These are phyloP conservation scores for Phytopythium montanum DNA, from an alignment of 352 stramenopile genomes.

Conservation along the genomic window DNA sequence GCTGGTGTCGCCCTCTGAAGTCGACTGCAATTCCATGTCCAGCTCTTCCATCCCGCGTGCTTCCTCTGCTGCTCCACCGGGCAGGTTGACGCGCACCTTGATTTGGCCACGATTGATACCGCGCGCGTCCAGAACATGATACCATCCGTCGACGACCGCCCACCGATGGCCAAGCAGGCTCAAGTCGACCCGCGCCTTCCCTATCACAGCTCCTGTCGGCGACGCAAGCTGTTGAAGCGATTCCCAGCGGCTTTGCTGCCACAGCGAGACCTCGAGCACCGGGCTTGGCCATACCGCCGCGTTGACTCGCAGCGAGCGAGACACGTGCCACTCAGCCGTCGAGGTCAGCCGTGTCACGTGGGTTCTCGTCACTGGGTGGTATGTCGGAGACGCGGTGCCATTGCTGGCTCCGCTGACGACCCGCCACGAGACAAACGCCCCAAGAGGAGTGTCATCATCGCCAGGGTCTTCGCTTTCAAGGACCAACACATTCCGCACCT, in stretches of 20 bases:
- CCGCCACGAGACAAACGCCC: conserved; percentile 2
- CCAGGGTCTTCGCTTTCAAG: not conserved
- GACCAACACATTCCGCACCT: conserved; percentile 10
- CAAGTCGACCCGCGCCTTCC: conserved; percentile 20
- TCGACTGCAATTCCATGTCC: too few species aligned
- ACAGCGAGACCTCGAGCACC: conserved; percentile 8
- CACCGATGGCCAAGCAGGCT: conserved; percentile 20
- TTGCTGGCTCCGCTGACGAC: not conserved
- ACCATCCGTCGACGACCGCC: conserved; percentile 26
- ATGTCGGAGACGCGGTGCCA: not conserved
- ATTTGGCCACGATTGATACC: conserved; percentile 22
- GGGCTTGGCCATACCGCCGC: not conserved
- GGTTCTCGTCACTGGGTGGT: not conserved
- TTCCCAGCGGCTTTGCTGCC: not conserved
- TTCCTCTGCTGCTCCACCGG: not conserved
- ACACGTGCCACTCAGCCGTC: not conserved
- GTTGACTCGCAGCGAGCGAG: not conserved
- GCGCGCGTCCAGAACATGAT: conserved; percentile 22
- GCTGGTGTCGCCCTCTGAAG: not conserved
- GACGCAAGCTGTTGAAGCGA: not conserved
- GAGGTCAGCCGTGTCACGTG: not conserved
- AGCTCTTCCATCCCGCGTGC: not conserved
- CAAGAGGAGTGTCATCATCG: not conserved
- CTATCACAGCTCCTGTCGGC: not conserved
- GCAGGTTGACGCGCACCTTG: conserved; percentile 18